Base-by-base conservation (phyloP, 2,329 filamentous ascomycete species). In the Microdochium paspali region DNA sequence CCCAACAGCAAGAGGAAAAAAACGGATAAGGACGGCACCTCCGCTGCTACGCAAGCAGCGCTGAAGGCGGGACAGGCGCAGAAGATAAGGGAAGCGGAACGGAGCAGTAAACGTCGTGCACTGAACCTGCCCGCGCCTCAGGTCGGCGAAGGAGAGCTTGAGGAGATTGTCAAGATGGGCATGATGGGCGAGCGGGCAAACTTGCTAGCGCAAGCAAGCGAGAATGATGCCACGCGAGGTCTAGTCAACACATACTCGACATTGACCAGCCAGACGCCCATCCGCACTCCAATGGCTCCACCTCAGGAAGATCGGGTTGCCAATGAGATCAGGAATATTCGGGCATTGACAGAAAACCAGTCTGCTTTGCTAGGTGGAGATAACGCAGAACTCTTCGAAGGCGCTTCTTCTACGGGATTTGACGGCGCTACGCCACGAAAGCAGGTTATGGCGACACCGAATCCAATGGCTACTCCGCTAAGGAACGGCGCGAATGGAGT, bases 121-220 rank as follows among this genome's bases (percentile, higher is more conserved):
- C 73, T 98, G n/a, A 82, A 84, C 43, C 72, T 98, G 24, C 93
- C 93, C 9, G 74, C 87, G 23, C 93, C 93, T 9, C 93, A 98
- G 67, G 89, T 98, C 57, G 84, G 87, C 64, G 93, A 98, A 60
- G 78, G 82, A 40, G 93, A 98, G 67, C 73, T 98, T 50, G 93
- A 98, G 61, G 90, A 96, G 55, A 97, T 98, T 59, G 89, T 98
- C 54, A 98, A 98, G 72, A 95, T 97, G 90, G 91, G 93, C 42
- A 87, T 95, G 78, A 80, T 90, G 50, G 93, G 91, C 31, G 90
- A 96, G 60, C 83, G 85, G 46, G 93, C 93, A 40, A 90, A 83
- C 58, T 71, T 76, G 52, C 73, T 87, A 62, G 88, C 87, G 4
- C 79, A 80, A 42, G 81, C 82, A 46, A 86, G 87, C 62, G 89